phyloP scores from a whole-genome alignment of 345 rosid genomes.

The Lepidium didymum region DNA sequence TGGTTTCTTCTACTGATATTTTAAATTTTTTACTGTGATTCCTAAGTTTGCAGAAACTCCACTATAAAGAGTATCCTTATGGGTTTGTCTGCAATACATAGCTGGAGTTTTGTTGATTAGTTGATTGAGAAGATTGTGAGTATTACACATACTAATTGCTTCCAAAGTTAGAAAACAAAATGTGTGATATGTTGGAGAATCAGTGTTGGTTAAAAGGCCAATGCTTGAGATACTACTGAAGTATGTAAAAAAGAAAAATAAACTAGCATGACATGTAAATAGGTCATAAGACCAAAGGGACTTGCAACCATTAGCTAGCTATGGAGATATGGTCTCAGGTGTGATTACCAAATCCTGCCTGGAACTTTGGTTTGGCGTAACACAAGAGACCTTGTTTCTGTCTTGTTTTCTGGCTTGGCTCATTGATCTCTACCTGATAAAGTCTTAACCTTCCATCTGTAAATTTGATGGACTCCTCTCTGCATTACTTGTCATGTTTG shows the following conservation, averaged over 20 bases:
- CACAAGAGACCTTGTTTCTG: neutral
- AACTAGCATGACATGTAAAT: neutral
- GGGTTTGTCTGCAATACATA: neutral
- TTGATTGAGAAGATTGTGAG: slow-evolving; percentile 4
- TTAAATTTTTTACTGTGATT: too few relatives aligned
- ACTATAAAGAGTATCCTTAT: neutral
- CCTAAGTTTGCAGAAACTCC: neutral
- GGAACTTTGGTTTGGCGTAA: neutral
- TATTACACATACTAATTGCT: neutral
- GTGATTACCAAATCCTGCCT: too few relatives aligned
- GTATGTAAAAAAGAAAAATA: too few relatives aligned
- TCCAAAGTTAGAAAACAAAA: neutral
- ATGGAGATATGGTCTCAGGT: too few relatives aligned
- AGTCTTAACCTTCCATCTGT: neutral
- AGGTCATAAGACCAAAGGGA: neutral
- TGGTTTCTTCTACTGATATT: neutral
- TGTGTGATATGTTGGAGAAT: neutral
- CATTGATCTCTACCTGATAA: neutral
- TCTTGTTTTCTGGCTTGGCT: neutral
- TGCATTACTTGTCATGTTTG: neutral
- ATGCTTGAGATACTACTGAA: neutral
- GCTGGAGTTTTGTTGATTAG: neutral
- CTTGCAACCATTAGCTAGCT: neutral
- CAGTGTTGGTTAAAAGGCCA: neutral
- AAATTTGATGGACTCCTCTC: neutral